Evolutionary conservation across 1,284 basidiomycete species (phyloP).

Genomic region (Sanguinoderma infundibulare): DNA sequence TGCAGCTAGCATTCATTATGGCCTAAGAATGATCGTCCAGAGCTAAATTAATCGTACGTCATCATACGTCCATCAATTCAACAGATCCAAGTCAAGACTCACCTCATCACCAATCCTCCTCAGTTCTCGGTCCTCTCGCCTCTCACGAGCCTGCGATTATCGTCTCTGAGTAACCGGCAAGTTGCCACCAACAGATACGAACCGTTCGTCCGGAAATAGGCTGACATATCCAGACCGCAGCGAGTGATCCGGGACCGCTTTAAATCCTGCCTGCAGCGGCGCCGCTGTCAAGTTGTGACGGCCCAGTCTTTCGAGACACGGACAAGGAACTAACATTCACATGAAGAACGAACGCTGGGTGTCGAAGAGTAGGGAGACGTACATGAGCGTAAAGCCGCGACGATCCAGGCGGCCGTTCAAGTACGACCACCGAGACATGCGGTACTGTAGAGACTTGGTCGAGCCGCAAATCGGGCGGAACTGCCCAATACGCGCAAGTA

Average conservation of each 20-base stretch:
- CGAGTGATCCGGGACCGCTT: neutral
- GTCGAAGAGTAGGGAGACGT: no score
- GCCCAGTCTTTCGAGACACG: no score
- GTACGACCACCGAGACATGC: no score
- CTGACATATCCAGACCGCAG: neutral
- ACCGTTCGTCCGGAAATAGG: neutral
- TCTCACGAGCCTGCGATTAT: neutral
- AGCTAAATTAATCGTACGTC: neutral
- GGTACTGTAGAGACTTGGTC: no score
- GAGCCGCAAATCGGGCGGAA: no score
- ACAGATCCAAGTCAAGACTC: neutral
- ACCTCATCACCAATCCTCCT: no score
- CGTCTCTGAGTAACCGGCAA: neutral
- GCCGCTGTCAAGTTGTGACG: neutral
- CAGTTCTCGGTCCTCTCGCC: no score
- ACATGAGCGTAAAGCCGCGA: no score
- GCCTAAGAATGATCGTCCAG: neutral
- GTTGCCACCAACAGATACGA: neutral
- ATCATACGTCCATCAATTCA: neutral
- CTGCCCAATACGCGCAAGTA: no score
- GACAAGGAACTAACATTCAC: no score
- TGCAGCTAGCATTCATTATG: neutral
- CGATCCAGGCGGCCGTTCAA: no score
- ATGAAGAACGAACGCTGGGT: no score
- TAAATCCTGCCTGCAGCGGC: neutral